phyloP scores from a whole-genome alignment of 2,329 filamentous ascomycete genomes.

The Ilyonectria destructans region DNA sequence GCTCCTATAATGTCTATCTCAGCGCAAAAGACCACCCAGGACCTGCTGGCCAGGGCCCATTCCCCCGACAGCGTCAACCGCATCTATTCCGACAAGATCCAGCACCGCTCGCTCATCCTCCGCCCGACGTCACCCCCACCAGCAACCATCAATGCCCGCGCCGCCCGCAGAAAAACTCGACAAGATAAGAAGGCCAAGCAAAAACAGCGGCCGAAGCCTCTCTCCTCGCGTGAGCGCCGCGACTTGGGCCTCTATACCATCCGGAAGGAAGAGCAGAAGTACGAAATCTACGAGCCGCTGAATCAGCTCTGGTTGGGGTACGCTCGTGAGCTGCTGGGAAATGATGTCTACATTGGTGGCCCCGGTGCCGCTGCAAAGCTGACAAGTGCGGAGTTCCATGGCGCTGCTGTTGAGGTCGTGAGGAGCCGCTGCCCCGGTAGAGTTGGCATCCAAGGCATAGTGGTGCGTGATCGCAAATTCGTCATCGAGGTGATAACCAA shows the following conservation, averaged over 20 bases:
- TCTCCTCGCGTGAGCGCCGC: constrained; percentile 87
- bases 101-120: constrained; percentile 85
- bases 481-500: constrained; percentile 88
- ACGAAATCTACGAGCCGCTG: constrained; percentile 83
- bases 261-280: constrained; percentile 74
- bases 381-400: constrained; percentile 91
- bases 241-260: constrained; percentile 82
- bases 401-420: constrained; percentile 86
- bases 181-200: constrained; percentile 63
- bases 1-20: constrained; percentile 53
- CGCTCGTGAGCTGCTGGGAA: constrained; percentile 84
- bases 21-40: constrained; percentile 66
- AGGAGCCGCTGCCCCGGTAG: constrained; percentile 85
- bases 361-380: constrained; percentile 80
- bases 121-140: constrained; percentile 80
- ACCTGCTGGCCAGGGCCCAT: constrained; percentile 84
- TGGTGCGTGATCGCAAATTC: constrained; percentile 90
- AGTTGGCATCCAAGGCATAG: constrained; percentile 88
- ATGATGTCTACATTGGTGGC: constrained; percentile 71
- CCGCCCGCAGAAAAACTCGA: constrained; percentile 68
- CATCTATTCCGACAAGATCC: constrained; percentile 87
- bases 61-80: constrained; percentile 79
- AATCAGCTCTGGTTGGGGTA: constrained; percentile 88
- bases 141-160: constrained; percentile 69
- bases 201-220: constrained; percentile 73